phyloP scores from a whole-genome alignment of 371 early-diverging fungal species.

The Mortierella sp. region DNA sequence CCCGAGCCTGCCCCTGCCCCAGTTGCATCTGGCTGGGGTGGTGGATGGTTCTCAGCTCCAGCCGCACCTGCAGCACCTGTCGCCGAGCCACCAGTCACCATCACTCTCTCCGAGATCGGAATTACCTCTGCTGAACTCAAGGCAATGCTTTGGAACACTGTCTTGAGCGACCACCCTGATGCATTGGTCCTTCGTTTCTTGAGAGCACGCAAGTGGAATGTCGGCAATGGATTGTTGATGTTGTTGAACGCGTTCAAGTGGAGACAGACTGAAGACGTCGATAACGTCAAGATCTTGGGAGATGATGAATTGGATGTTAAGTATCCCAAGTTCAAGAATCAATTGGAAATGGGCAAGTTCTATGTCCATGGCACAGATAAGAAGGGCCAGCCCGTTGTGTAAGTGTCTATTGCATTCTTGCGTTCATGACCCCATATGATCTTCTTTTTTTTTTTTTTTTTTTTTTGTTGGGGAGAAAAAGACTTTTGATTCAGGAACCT shows the following conservation, averaged over 20 bases:
- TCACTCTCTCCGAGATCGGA: constrained; percentile 56
- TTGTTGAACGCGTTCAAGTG: constrained; percentile 73
- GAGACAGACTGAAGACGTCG: constrained; percentile 69
- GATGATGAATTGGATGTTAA: constrained; percentile 64
- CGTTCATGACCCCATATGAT: neutral
- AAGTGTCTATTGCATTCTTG: constrained; percentile 38
- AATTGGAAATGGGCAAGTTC: constrained; percentile 68
- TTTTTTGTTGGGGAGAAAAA: constrained; percentile 9
- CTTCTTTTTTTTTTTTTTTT: constrained; percentile 3
- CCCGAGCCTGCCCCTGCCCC: constrained; percentile 2
- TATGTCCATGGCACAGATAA: constrained; percentile 72
- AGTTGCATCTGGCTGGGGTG: neutral
- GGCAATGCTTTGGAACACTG: constrained; percentile 34
- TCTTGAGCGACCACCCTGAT: constrained; percentile 62
- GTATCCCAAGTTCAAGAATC: constrained; percentile 59
- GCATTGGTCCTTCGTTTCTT: constrained; percentile 75
- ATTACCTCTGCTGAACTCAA: constrained; percentile 33
- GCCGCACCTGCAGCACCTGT: constrained; percentile 46
- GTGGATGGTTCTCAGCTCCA: constrained; percentile 2
- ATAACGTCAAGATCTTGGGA: constrained; percentile 67
- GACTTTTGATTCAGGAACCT: neutral
- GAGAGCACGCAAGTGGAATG: constrained; percentile 85
- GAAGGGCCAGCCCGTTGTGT: constrained; percentile 71
- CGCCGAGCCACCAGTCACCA: constrained; percentile 50
- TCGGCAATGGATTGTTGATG: constrained; percentile 75